Base-by-base conservation (phyloP, 2,329 filamentous ascomycete species). In the Alternaria arborescens region DNA sequence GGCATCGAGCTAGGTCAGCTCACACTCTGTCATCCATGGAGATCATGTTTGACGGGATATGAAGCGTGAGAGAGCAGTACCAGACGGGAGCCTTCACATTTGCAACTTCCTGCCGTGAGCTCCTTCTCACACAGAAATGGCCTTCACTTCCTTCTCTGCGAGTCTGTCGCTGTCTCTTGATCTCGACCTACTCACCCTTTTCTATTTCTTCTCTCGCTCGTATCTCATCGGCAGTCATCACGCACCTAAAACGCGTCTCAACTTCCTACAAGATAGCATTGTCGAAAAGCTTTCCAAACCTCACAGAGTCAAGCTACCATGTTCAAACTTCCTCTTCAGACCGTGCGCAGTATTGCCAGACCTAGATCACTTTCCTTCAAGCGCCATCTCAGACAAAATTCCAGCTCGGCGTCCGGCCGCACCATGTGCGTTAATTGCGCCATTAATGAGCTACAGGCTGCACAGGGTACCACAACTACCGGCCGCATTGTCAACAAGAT, bases 401-500 rank as follows among this genome's bases (percentile, higher is more conserved):
- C 38, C 5, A 41, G 44, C 24, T 43, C 46, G 12, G n/a, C 52
- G 14, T 24, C 52, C 16, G 55, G 48, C 26, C 32, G 11, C 28
- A n/a, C 26, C 52, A 43, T 34, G 42, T 42, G 18, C 30, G 41
- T 43, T 26, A 43, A 46, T 30, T 52, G 55, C 20, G 32, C 47
- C 14, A 20, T 52, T 8, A 55, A 52, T n/a, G 20, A 51, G 22
- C 28, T 55, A n/a, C 55, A 60, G 18, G 41, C 30, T 1, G 52
- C 40, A 20, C 50, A 52, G 40, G 41, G 53, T 5, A 36, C 40
- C 7, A 52, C 56, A 24, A 55, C 52, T 52, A 53, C 63, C 34
- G 55, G 51, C 8, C 47, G 55, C 16, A 40, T 62, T 8, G 22
- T 55, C 50, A 61, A 60, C 22, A 52, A 47, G 40, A 22, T 55